Conservation (phyloP, 1,284 basidiomycete species). For the Boletellus sp. region DNA sequence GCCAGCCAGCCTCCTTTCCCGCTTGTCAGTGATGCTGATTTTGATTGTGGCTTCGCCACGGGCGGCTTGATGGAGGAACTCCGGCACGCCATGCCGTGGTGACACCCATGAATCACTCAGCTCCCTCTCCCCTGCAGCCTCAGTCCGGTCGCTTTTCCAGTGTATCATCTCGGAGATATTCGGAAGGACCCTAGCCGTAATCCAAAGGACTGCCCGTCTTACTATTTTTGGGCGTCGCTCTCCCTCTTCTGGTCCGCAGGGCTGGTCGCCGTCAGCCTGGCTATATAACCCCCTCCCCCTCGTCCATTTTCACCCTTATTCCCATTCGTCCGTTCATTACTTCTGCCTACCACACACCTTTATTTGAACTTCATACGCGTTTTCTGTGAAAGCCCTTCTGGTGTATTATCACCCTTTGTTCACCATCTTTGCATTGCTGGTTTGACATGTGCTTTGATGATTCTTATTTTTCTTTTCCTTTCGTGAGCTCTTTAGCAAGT, state of each 20-base stretch:
- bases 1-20: neutral
- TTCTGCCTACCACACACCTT: too few relatives aligned
- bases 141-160: too few relatives aligned
- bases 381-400: neutral
- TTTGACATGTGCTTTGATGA: conserved; percentile 8
- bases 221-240: neutral
- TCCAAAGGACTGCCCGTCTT: neutral
- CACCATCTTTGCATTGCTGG: neutral
- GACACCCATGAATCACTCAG: too few relatives aligned
- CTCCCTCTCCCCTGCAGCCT: too few relatives aligned
- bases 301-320: neutral
- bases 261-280: neutral
- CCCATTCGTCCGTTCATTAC: too few relatives aligned
- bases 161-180: too few relatives aligned
- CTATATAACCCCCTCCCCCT: neutral
- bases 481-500: neutral
- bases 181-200: neutral
- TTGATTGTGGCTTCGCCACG: conserved; percentile 1
- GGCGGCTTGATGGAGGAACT: neutral
- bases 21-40: neutral
- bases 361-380: neutral
- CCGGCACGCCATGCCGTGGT: too few relatives aligned
- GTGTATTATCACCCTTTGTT: neutral
- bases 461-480: neutral
- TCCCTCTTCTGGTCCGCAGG: neutral